Conservation (phyloP, 257 asterid species). For the Solanum sparsipilum region DNA sequence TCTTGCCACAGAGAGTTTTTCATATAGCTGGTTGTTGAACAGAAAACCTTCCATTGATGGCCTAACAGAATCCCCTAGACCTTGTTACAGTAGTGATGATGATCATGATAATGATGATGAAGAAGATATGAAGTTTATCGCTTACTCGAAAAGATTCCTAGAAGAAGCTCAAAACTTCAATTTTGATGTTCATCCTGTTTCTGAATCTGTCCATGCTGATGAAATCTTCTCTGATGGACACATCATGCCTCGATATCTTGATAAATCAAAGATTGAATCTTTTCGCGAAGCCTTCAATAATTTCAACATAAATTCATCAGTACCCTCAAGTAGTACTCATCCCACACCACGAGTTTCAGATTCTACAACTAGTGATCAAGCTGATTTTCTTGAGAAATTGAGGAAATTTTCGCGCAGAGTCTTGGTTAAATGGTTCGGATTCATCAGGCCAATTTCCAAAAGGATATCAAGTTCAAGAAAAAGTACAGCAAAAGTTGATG, state of each 20-base stretch:
- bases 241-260: constrained; percentile 28
- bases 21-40: constrained; percentile 56
- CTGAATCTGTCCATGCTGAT: constrained; percentile 40
- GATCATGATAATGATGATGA: not conserved
- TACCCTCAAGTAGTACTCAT: constrained; percentile 9
- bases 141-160: constrained; percentile 2
- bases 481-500: constrained; percentile 29
- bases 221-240: constrained; percentile 50
- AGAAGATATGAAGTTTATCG: not conserved
- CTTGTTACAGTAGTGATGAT: not conserved
- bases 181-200: constrained; percentile 37
- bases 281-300: not conserved
- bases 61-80: constrained; percentile 4
- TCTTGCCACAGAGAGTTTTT: constrained; percentile 57
- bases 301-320: not conserved
- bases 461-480: constrained; percentile 19
- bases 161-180: constrained; percentile 26
- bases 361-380: not conserved
- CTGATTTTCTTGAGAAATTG: constrained; percentile 13
- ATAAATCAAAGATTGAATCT: constrained; percentile 11
- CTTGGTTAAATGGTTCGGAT: constrained; percentile 20
- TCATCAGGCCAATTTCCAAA: constrained; percentile 20
- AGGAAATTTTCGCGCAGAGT: constrained; percentile 17
- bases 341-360: constrained; percentile 18
- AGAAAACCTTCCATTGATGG: constrained; percentile 15